Base-by-base conservation (phyloP, 1,284 basidiomycete species). In the Ganoderma boninense region DNA sequence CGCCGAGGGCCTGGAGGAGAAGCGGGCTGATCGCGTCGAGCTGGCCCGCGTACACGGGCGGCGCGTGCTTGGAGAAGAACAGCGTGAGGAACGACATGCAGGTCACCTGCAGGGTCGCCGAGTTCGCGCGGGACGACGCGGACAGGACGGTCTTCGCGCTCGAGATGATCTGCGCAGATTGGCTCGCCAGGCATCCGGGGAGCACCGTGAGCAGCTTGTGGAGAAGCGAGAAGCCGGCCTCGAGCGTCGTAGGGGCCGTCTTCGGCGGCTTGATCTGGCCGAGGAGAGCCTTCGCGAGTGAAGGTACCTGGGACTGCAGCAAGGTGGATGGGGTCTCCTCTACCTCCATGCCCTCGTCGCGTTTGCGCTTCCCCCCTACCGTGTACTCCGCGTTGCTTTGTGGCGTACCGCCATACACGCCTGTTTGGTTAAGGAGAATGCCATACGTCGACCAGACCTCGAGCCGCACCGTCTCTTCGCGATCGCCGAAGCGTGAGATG, bases 391-490 rank as follows among this genome's bases (percentile, higher is more conserved):
- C 86, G 23, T 89, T 91, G 63, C 77, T 81, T 71, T 90, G 88
- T 0, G 86, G 81, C 2, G 86, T 78, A 14, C 90, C 89, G 46
- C 93, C 89, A 74, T 95, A 94, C 59, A 93, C 82, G n/a, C 87
- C 86, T 0, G 96, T 96, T 82, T 97, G 97, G 70, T 87, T 92
- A 52, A 99, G 86, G 29, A 98, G 86, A 0, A 88, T 83, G 32
- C 89, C 89, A 77, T 97, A 97, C 0, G 97, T 94, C 0, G 92
- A 85, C 89, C 97, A 96, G 10, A 99, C 87, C 81, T 99, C 97
- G 23, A 98, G 84, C n/a, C 95, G 90, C 23, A 99, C 98, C 18
- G 95, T 97, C 77, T 97, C 95, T 82, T 99, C 98, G 49, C 98
- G 92, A 81, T 99, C 98, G 46, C 90, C 92, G 77, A 99, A 97